These are phyloP conservation scores for Pelargonium cotyledonis DNA, from an alignment of 441 rosid species.

Conservation along the genomic window DNA sequence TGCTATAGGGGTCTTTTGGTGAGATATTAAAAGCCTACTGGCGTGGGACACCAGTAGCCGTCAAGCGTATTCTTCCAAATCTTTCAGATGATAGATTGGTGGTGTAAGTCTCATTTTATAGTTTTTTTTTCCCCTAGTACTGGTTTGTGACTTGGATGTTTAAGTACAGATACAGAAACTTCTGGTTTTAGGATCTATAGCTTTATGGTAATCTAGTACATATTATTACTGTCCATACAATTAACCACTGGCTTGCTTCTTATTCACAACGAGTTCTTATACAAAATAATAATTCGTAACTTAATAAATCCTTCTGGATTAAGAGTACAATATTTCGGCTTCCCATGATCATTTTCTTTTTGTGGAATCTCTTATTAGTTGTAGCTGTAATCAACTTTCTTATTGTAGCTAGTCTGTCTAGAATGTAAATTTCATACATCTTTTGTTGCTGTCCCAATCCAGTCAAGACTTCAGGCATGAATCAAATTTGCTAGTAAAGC, in stretches of 20 bases:
- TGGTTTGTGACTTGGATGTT: constrained; percentile 6
- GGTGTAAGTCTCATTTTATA: constrained; percentile 46
- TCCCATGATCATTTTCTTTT: not conserved
- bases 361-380: not conserved
- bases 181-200: not conserved
- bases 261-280: not conserved
- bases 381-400: not conserved
- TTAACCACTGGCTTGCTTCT: not conserved
- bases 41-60: constrained; percentile 99
- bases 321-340: not conserved
- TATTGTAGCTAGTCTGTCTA: not conserved
- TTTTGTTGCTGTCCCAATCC: constrained; percentile 28
- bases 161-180: not conserved
- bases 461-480: constrained; percentile 99
- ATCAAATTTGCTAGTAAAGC: constrained; percentile 93
- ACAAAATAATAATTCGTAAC: not conserved
- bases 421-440: constrained; percentile 5
- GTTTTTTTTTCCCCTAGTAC: constrained; percentile 1
- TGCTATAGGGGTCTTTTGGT: constrained; percentile 85
- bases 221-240: not conserved
- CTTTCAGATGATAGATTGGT: constrained; percentile 99
- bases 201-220: not conserved
- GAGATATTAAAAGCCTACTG: constrained; percentile 88
- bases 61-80: constrained; percentile 93
- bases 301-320: not conserved